Base-by-base conservation (phyloP, 1,284 basidiomycete genomes). In the Cryptococcus neoformans region DNA sequence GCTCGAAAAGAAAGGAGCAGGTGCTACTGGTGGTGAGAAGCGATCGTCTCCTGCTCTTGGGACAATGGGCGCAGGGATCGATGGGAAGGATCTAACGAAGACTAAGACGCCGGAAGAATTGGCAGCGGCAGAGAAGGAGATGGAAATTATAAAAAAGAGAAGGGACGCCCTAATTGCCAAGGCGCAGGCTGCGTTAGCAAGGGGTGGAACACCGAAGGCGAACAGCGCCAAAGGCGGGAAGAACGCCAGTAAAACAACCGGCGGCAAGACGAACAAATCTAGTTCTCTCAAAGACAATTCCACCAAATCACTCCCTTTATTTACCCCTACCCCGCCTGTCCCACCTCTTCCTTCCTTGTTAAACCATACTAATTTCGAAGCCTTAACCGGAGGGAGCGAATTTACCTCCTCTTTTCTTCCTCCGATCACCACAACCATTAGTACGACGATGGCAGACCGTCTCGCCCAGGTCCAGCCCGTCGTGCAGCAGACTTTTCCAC, bases 121-220 rank as follows among this genome's bases (percentile, higher is more conserved):
- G 53, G 57, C 64, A 1, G 60, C 63, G 10, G 73, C 71, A 2
- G 74, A 76, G 62, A 61, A 59, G 49, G 74, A 76, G 41, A 76
- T 76, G 74, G 67, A 70, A 46, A 50, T 69, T 10, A 73, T 76
- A n/a, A 60, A 70, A 2, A 62, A 62, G 40, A 59, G 74, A 2
- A 56, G 74, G 14, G 66, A 72, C 44, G 64, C 60, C 16, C 62
- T 76, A 21, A 74, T 65, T 49, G 64, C 65, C 28, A 70, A 70
- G 49, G 70, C 70, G 9, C 52, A 57, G 28, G 60, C 52, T 49
- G 49, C 61, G 49, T 62, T 53, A 53, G 59, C 56, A 53, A 14
- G 9, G n/a, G 10, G 44, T 36, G n/a, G 21, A 11, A 21, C 21
- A 21, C 21, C 21, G 21, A 21, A 21, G 21, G 21, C 21, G 21